Percentiles rank a stretch among this genome's conserved stretches.
These are phyloP conservation scores for Juncus effusus DNA, from an alignment of 176 grass and related monocot genomes.

Conservation along the genomic window DNA sequence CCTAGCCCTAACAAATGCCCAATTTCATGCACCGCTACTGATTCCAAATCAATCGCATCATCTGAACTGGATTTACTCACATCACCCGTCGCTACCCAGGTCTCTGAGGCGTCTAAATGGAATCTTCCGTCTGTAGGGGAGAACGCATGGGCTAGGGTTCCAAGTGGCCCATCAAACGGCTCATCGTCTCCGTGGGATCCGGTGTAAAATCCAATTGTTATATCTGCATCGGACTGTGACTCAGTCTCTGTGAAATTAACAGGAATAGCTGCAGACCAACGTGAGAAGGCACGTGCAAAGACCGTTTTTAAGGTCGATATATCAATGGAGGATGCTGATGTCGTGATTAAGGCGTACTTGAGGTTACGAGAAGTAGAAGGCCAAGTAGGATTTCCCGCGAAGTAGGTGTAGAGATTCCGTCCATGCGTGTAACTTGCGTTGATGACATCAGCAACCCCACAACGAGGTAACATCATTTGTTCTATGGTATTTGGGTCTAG, in stretches of 20 bases:
- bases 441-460: slow-evolving; percentile 76
- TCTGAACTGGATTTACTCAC: slow-evolving; percentile 24
- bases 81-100: slow-evolving; percentile 59
- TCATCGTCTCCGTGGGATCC: slow-evolving; percentile 79
- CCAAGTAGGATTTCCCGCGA: slow-evolving; percentile 57
- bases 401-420: slow-evolving; percentile 75
- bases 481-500: slow-evolving; percentile 53
- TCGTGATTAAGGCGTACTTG: slow-evolving; percentile 44
- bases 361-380: slow-evolving; percentile 44
- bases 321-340: slow-evolving; percentile 50
- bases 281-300: slow-evolving; percentile 67
- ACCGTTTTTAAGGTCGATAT: slow-evolving; percentile 32
- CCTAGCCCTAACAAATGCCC: slow-evolving; percentile 83
- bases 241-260: slow-evolving; percentile 67
- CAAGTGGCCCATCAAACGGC: slow-evolving; percentile 74
- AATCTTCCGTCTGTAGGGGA: slow-evolving; percentile 77
- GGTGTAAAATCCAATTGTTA: slow-evolving; percentile 65
- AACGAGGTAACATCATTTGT: slow-evolving; percentile 69
- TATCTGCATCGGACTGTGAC: slow-evolving; percentile 39
- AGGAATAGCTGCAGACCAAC: slow-evolving; percentile 55
- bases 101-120: slow-evolving; percentile 82
- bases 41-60: slow-evolving; percentile 73
- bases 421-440: slow-evolving; percentile 59
- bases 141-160: slow-evolving; percentile 89
- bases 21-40: slow-evolving; percentile 96